These are phyloP conservation scores for Acanthamoeba triangularis DNA, from an alignment of 208 protist genomes.

Conservation along the genomic window DNA sequence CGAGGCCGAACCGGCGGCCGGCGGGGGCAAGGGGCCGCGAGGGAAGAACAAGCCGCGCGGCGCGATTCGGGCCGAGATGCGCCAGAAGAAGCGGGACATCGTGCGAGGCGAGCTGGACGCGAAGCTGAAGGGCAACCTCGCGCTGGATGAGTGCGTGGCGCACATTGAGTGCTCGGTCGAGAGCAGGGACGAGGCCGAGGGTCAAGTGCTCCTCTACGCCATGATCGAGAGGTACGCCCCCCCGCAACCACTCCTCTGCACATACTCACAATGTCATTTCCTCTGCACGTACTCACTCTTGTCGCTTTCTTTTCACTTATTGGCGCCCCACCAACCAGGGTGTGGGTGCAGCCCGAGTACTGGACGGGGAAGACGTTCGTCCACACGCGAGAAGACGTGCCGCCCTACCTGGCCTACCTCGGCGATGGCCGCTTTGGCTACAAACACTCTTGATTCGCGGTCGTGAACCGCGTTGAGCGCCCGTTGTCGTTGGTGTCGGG, in stretches of 20 bases:
- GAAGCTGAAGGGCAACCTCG: constrained; percentile 6
- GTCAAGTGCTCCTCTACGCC: constrained; percentile 1
- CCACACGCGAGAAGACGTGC: not conserved
- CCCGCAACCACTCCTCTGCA: no score
- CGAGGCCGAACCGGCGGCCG: not conserved
- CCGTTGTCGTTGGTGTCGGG: no score
- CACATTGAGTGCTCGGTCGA: constrained; percentile 34
- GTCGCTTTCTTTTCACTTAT: no score
- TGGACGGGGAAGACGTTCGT: constrained; percentile 68
- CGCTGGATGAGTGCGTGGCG: constrained; percentile 33
- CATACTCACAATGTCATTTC: no score
- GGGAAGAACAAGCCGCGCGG: not conserved
- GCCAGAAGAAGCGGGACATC: constrained; percentile 41
- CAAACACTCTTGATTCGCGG: not conserved
- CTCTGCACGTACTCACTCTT: not conserved
- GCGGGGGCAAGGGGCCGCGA: not conserved
- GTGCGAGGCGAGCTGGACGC: not conserved
- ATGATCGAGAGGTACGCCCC: not conserved
- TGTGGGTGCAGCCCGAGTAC: constrained; percentile 26
- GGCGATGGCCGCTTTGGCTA: constrained; percentile 48
- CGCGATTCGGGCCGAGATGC: not conserved
- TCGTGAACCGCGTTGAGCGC: no score
- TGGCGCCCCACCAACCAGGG: not conserved
- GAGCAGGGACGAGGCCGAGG: constrained; percentile 7
- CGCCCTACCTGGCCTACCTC: constrained; percentile 60